Percentiles rank a stretch among this genome's conserved stretches.
These are phyloP conservation scores for Blastobotrys mokoenaii DNA, from an alignment of 805 yeast species.

Conservation along the genomic window DNA sequence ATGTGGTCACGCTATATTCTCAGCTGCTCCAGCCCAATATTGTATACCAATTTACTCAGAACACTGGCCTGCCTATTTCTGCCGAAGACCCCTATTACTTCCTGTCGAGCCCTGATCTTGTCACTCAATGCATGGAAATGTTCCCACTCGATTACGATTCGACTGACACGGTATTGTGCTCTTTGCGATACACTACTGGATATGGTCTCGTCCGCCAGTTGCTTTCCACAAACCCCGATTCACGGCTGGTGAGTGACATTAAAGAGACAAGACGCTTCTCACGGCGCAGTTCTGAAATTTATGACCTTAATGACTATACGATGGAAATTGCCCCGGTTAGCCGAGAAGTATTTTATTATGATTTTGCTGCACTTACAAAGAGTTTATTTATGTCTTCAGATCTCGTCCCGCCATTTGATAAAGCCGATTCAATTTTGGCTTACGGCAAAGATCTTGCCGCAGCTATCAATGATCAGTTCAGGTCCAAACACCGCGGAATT, in stretches of 20 bases:
- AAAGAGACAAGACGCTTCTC: not conserved
- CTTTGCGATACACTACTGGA: slow-evolving; percentile 6
- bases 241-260: not conserved
- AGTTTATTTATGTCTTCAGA: slow-evolving; percentile 1
- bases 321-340: not conserved
- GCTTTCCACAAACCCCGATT: slow-evolving; percentile 6
- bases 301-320: not conserved
- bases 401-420: not conserved
- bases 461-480: not conserved
- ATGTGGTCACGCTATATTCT: slow-evolving; percentile 25
- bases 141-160: slow-evolving; percentile 4
- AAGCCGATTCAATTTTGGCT: not conserved
- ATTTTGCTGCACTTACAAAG: slow-evolving; percentile 5
- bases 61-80: slow-evolving; percentile 31
- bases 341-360: slow-evolving; percentile 5
- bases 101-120: slow-evolving; percentile 6
- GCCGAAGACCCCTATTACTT: slow-evolving; percentile 31
- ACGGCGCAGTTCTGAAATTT: not conserved
- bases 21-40: slow-evolving; percentile 27
- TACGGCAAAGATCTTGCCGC: not conserved
- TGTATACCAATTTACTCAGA: slow-evolving; percentile 30
- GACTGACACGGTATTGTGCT: slow-evolving; percentile 4
- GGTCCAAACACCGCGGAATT: not conserved
- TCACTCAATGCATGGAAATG: slow-evolving; percentile 4
- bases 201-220: slow-evolving; percentile 6